Base-by-base conservation (phyloP, 1,139 yeast species). In the Magnusiomyces sp. region DNA sequence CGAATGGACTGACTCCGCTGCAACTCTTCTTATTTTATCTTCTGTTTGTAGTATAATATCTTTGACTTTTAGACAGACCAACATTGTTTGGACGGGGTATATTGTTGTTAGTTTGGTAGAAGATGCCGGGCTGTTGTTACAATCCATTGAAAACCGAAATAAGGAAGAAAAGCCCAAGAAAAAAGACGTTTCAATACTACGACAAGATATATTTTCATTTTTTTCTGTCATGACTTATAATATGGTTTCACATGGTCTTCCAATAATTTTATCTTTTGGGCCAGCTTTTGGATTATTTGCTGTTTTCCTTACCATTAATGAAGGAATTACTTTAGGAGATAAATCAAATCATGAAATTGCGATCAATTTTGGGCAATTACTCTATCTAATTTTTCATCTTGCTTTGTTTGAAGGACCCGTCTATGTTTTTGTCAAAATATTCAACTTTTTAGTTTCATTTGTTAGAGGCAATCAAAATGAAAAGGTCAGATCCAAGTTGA, bases 301-400 rank as follows among this genome's bases (percentile, higher is more conserved):
- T 1, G 63, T 62, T 1, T 89, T 89, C 61, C 63, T 88, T 44
- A 58, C 74, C 37, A 59, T 71, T 57, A 92, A 92, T 58, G 81
- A 83, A 27, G 94, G 95, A 0, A 79, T 84, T 33, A 81, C 95
- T 2, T 76, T 95, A 0, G 94, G 95, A 0, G 99, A 92, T 64
- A 86, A 88, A 64, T 81, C 80, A 38, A 89, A 92, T 63, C 99
- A 92, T 64, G 71, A 73, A 43, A 73, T 83, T 4, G 79, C 81
- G 1, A 55, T 83, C 4, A 97, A 92, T 64, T 47, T 83, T 2
- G 89, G 84, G 2, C 99, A 92, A 65, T 58, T 90, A 1, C 81
- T 89, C 56, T 92, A 94, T 64, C 86, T 94, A 61, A 68, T 77
- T 37, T 62, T 79, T 2, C 88, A 88, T 61, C 66, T 83, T 17